A percentile compares a stretch with the other conserved stretches of the same genome.
phyloP scores from a whole-genome alignment of 2,329 filamentous ascomycete species.

The Ascochyta clinopodiicola region DNA sequence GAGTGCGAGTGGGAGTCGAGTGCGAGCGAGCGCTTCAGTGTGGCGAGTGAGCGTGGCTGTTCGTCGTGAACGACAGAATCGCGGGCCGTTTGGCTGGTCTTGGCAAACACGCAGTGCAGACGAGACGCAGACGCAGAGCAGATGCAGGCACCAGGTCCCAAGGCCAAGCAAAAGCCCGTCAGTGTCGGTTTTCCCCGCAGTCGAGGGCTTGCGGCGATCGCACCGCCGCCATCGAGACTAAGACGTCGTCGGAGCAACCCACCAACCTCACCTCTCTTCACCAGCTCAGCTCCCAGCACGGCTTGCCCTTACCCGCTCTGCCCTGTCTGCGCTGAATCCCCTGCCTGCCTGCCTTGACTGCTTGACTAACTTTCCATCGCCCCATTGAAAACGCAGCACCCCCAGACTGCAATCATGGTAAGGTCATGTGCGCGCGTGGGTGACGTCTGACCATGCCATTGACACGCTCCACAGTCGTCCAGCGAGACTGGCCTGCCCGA shows the following conservation, averaged over 20 bases:
- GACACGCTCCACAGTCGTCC: slow-evolving; percentile 35
- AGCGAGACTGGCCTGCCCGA: slow-evolving; percentile 71
- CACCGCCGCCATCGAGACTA: slow-evolving; percentile 16
- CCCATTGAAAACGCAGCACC: background rate
- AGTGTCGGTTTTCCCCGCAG: slow-evolving; percentile 27
- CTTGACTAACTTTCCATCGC: background rate
- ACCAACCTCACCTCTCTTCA: background rate
- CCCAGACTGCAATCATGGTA: slow-evolving; percentile 34
- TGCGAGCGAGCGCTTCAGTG: background rate
- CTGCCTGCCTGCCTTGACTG: too few relatives aligned
- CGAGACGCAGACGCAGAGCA: too few relatives aligned
- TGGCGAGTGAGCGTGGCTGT: background rate
- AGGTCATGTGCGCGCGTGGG: slow-evolving; percentile 7
- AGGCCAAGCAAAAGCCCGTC: background rate
- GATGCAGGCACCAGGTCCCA: slow-evolving; percentile 8
- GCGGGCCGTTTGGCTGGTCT: slow-evolving; percentile 4
- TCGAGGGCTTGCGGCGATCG: slow-evolving; percentile 29
- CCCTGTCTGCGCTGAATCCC: background rate
- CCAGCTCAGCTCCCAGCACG: slow-evolving; percentile 6
- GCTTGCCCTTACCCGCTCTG: slow-evolving; percentile 3
- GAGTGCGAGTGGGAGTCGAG: background rate
- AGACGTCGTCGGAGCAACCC: slow-evolving; percentile 22
- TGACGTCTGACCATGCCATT: background rate
- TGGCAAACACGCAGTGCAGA: slow-evolving; percentile 7
- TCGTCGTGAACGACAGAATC: background rate